A percentile compares a stretch with the other conserved stretches of the same genome.
Evolutionary conservation across 1,284 basidiomycete genomes (phyloP).

Genomic region (Ganoderma lingzhi): DNA sequence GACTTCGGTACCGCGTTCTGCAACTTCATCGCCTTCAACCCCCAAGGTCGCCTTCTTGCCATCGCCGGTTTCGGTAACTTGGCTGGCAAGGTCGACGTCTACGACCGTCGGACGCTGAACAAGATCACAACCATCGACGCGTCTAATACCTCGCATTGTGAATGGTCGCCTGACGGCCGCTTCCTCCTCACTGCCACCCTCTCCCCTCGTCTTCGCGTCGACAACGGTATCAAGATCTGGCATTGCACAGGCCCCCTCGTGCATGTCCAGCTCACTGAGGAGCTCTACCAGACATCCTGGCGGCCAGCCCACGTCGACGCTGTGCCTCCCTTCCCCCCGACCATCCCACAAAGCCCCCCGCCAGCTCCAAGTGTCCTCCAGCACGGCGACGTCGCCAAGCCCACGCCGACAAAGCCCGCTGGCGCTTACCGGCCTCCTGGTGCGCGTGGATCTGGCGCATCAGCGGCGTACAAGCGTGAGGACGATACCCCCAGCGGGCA

Average conservation of each 20-base stretch:
- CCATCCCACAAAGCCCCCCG: conserved; percentile 79
- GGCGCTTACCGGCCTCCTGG: conserved; percentile 94
- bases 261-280: conserved; percentile 80
- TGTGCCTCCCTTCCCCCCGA: conserved; percentile 75
- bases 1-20: conserved; percentile 91
- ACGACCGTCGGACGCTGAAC: conserved; percentile 86
- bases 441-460: conserved; percentile 87
- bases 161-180: conserved; percentile 95
- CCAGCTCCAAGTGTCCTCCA: conserved; percentile 67
- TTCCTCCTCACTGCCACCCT: conserved; percentile 95
- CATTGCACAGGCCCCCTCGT: conserved; percentile 90
- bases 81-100: conserved; percentile 92
- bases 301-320: conserved; percentile 75
- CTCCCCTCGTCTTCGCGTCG: conserved; percentile 93
- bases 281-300: conserved; percentile 92
- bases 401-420: conserved; percentile 65
- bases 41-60: conserved; percentile 89
- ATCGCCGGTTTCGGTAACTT: conserved; percentile 97
- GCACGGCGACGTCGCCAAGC: conserved; percentile 49
- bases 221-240: conserved; percentile 97
- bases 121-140: conserved; percentile 92
- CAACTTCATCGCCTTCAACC: conserved; percentile 96
- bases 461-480: conserved; percentile 87
- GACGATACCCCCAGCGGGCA: conserved; percentile 72
- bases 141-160: conserved; percentile 92